Base-by-base conservation (phyloP, 2,329 filamentous ascomycete genomes). In the Paraphoma chrysanthemicola region DNA sequence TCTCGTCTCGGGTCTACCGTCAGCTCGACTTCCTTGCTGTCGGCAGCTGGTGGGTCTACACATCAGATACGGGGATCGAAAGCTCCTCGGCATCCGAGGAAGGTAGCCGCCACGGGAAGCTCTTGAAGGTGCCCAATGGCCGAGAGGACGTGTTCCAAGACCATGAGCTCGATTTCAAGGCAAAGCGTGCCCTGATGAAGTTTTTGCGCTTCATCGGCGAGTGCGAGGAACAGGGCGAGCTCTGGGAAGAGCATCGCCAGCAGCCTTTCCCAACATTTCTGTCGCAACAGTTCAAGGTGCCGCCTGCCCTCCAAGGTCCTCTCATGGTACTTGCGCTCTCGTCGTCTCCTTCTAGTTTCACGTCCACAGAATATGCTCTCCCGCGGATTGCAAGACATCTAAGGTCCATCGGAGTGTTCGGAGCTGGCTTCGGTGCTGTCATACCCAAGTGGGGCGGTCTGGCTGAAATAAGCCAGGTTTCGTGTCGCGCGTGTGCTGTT, bases 1-100 rank as follows among this genome's bases (percentile, higher is more conserved):
- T 98, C n/a, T 92, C 93, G 2, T 97, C 94, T 6, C 90, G 89
- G 66, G 90, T 93, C 11, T 94, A 94, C 71, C 87, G 89, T 18
- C 93, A 97, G 78, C 85, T 99, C 45, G 94, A 98, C 73, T 98
- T 98, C 67, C 86, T 95, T 59, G 92, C 94, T 29, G 91, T 98
- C 28, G 94, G 94, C 28, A 94, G 91, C 54, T 98, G 94, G 86
- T 97, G 90, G 85, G 87, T 97, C 53, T 89, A 88, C 71, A 81
- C 84, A 56, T 12, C 56, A 38, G 57, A 53, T 44, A 39, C 50
- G 17, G 54, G 47, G 12, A 39, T 17, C n/a, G 44, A 56, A 48
- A 43, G 33, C 33, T 36, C 44, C 48, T 51, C 45, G 6, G 30
- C 18, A 36, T 48, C 54, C 33, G 30, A 53, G n/a, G 42, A 33